Base-by-base conservation (phyloP, 2,329 filamentous ascomycete species). In the Paracorniculantispora psalliotae region DNA sequence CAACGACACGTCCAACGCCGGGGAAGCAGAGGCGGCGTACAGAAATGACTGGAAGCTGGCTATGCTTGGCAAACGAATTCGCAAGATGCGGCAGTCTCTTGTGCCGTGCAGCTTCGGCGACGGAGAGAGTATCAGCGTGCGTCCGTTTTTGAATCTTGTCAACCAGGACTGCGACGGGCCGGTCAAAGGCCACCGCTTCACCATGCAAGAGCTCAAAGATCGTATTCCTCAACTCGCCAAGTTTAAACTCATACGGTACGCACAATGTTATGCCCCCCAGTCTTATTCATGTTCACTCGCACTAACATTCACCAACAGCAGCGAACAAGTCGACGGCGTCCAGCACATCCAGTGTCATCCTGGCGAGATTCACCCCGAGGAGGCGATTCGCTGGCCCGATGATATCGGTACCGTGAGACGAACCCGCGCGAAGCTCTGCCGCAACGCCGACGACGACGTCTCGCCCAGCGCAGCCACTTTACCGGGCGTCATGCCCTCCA, bases 121-220 rank as follows among this genome's bases (percentile, higher is more conserved):
- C 41, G 52, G 52, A 9, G 5, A 37, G 17, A n/a, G 52, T 19
- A 4, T 46, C 13, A 21, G 8, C 10, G 35, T 71, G 13, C 28
- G 52, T 0, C 43, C 59, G 7, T 70, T 71, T 17, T 15, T 70
- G 26, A 39, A 41, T 12, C 61, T 63, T 28, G 26, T 72, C 44
- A 72, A 72, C 25, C 26, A 30, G 8, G 59, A 53, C 17, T 65
- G 23, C 13, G n/a, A 30, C 30, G 60, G 60, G 10, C 41, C 52
- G 1, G 64, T 66, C 41, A 64, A 62, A 49, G 61, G 62, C 8
- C 64, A 66, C 53, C 57, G 53, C n/a, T 70, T 71, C 50, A 64
- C 65, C 0, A 19, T 25, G 12, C 49, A 65, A 7, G 65, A 70
- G 12, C 61, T 67, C 0, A 26, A 61, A 21, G 35, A 46, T 5